Conservation (phyloP, 257 asterid genomes). For the Solanum piurae region DNA sequence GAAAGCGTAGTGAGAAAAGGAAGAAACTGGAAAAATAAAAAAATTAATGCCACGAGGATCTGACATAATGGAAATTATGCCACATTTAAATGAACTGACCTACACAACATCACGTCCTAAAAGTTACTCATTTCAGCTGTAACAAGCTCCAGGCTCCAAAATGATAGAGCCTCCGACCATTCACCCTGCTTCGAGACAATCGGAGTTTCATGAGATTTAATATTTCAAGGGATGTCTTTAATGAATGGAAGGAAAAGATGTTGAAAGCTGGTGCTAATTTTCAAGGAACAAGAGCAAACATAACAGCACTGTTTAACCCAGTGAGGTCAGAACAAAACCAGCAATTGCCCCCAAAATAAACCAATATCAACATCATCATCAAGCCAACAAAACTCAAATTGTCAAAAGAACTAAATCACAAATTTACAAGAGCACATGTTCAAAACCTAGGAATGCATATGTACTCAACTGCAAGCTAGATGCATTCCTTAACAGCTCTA, state of each 20-base stretch:
- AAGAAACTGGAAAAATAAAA: slow-evolving; percentile 23
- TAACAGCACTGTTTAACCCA: slow-evolving; percentile 19
- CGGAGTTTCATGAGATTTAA: slow-evolving; percentile 64
- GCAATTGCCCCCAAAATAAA: slow-evolving; percentile 16
- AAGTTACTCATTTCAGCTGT: slow-evolving; percentile 83
- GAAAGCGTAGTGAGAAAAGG: slow-evolving; percentile 25
- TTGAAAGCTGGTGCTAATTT: slow-evolving; percentile 33
- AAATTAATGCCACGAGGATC: slow-evolving; percentile 36
- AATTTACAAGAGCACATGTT: slow-evolving; percentile 5
- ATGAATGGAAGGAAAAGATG: slow-evolving; percentile 42
- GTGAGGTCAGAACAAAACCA: neutral
- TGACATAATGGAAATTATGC: slow-evolving; percentile 27
- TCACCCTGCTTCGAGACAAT: slow-evolving; percentile 95
- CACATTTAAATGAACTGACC: slow-evolving; percentile 83
- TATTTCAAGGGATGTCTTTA: slow-evolving; percentile 13
- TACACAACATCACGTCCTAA: slow-evolving; percentile 74
- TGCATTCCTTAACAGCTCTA: neutral
- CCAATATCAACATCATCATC: slow-evolving; percentile 18
- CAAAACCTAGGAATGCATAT: neutral
- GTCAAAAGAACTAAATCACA: slow-evolving; percentile 10
- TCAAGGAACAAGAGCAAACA: slow-evolving; percentile 23
- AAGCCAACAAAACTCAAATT: slow-evolving; percentile 21
- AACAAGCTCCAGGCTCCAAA: slow-evolving; percentile 81
- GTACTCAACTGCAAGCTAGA: neutral
- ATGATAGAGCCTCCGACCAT: slow-evolving; percentile 66